phyloP scores from a whole-genome alignment of 345 rosid species.

The Noccaea caerulescens region DNA sequence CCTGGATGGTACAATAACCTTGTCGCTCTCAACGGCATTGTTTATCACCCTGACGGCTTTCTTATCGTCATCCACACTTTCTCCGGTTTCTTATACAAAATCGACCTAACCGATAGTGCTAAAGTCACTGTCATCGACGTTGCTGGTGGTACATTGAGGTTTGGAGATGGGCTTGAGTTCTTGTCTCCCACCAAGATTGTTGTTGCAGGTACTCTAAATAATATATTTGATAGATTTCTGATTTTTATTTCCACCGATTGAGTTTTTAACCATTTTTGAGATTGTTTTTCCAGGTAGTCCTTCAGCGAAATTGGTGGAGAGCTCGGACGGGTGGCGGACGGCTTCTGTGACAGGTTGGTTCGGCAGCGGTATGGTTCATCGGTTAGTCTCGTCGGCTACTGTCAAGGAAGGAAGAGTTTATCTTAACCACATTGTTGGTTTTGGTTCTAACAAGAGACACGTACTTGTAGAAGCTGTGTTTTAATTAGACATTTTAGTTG shows the following conservation, averaged over 20 bases:
- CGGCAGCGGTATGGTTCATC: slow-evolving; percentile 63
- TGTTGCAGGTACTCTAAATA: slow-evolving; percentile 55
- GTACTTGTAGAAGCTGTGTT: slow-evolving; percentile 79
- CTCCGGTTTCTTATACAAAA: slow-evolving; percentile 65
- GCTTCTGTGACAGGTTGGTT: slow-evolving; percentile 68
- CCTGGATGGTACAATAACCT: slow-evolving; percentile 75
- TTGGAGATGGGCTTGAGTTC: slow-evolving; percentile 81
- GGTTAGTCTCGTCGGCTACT: slow-evolving; percentile 79
- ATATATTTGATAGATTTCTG: background rate
- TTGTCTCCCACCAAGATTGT: slow-evolving; percentile 71
- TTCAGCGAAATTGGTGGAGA: slow-evolving; percentile 71
- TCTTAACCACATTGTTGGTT: slow-evolving; percentile 72
- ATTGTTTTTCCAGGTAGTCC: slow-evolving; percentile 55
- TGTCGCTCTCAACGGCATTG: slow-evolving; percentile 75
- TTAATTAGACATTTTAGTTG: slow-evolving; percentile 27
- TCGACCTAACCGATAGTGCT: slow-evolving; percentile 43
- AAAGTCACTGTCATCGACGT: slow-evolving; percentile 57
- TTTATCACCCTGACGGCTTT: slow-evolving; percentile 82
- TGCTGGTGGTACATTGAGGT: slow-evolving; percentile 55
- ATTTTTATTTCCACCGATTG: background rate
- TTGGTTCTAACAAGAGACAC: slow-evolving; percentile 85
- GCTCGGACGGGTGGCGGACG: slow-evolving; percentile 82
- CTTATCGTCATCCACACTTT: slow-evolving; percentile 75
- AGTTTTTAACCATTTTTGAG: background rate
- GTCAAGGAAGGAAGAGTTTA: slow-evolving; percentile 82